A percentile compares a stretch with the other conserved stretches of the same genome.
These are phyloP conservation scores for Pulveroboletus frians DNA, from an alignment of 768 basidiomycete genomes.

Conservation along the genomic window DNA sequence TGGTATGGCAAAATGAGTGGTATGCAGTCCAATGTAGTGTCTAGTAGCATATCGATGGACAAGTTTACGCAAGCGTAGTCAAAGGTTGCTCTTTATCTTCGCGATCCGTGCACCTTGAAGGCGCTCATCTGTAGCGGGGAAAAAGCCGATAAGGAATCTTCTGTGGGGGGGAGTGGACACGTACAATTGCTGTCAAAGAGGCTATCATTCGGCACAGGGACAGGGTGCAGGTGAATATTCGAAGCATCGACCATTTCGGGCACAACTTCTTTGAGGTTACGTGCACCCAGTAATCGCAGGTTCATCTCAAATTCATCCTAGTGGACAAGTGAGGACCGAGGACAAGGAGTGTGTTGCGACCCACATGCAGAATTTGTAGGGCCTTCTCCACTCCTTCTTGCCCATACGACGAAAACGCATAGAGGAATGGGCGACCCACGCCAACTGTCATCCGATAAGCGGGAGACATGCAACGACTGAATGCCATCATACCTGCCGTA, in stretches of 20 bases:
- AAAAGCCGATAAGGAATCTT: not conserved
- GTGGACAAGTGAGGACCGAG: not conserved
- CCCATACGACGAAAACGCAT: conserved; percentile 87
- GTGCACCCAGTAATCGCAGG: conserved; percentile 86
- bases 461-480: not conserved
- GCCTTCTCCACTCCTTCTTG: conserved; percentile 81
- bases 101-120: conserved; percentile 40
- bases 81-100: conserved; percentile 38
- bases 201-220: conserved; percentile 64
- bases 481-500: conserved; percentile 54
- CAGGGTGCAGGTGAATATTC: conserved; percentile 60
- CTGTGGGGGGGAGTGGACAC: conserved; percentile 22
- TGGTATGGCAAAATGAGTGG: conserved; percentile 1
- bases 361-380: conserved; percentile 70
- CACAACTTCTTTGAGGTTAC: conserved; percentile 69
- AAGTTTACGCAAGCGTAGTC: conserved; percentile 1
- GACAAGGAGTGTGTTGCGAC: not conserved
- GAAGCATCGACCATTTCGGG: conserved; percentile 88
- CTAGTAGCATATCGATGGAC: not conserved
- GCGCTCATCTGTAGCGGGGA: conserved; percentile 35
- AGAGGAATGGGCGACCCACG: conserved; percentile 81
- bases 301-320: conserved; percentile 99
- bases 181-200: conserved; percentile 79
- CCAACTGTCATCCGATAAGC: conserved; percentile 48
- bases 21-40: not conserved